These are phyloP conservation scores for Hericium erinaceus DNA, from an alignment of 768 basidiomycete genomes.

Conservation along the genomic window DNA sequence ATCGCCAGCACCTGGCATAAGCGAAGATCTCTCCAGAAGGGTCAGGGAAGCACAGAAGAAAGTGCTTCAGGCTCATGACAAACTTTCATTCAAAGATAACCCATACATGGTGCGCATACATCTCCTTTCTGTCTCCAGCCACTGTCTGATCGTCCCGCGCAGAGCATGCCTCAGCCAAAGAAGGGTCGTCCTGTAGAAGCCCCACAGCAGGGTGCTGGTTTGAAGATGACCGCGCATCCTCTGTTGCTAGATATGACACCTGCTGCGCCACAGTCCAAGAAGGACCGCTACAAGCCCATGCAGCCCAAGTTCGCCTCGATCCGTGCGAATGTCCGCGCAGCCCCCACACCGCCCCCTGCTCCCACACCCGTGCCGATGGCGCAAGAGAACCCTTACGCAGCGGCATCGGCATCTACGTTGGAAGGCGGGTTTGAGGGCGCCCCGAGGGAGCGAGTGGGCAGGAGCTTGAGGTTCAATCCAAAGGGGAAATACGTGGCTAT, in stretches of 20 bases:
- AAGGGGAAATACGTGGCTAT: constrained; percentile 86
- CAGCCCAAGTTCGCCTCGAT: constrained; percentile 98
- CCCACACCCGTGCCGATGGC: constrained; percentile 26
- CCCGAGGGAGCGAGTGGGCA: constrained; percentile 59
- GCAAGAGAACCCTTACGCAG: constrained; percentile 73
- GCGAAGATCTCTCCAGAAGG: constrained; percentile 58
- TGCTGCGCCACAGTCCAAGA: constrained; percentile 58
- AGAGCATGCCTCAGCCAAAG: constrained; percentile 49
- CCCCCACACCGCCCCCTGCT: constrained; percentile 48
- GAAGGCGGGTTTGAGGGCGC: constrained; percentile 66
- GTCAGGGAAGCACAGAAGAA: constrained; percentile 82
- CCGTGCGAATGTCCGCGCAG: constrained; percentile 78
- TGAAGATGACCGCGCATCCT: constrained; percentile 89
- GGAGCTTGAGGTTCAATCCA: constrained; percentile 77
- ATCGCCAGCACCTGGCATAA: constrained; percentile 19
- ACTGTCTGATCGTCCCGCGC: neutral
- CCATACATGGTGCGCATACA: constrained; percentile 68
- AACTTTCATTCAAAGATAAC: constrained; percentile 68
- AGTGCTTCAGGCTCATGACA: constrained; percentile 75
- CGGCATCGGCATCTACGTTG: constrained; percentile 30
- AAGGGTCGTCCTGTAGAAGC: constrained; percentile 47
- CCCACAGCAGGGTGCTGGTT: constrained; percentile 68
- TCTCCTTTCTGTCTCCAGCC: neutral
- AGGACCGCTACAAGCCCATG: constrained; percentile 96
- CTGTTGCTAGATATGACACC: constrained; percentile 64